A percentile compares a stretch with the other conserved stretches of the same genome.
Evolutionary conservation across 2,329 filamentous ascomycete species (phyloP).

Genomic region (Phoma herbarum): DNA sequence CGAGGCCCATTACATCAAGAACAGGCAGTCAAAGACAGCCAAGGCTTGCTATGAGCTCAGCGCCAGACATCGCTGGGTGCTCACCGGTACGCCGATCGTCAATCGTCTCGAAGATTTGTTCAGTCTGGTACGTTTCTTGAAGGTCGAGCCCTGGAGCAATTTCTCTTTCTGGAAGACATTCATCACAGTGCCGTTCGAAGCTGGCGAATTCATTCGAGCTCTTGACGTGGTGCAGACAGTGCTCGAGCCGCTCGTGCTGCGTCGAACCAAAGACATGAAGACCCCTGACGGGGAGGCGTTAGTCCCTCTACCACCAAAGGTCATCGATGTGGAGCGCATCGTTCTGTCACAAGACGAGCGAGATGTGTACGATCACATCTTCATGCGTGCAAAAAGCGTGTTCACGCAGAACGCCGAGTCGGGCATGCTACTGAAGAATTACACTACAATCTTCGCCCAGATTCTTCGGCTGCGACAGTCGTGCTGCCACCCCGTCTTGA

Average conservation of each 20-base stretch:
- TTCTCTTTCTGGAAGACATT: slow-evolving; percentile 99
- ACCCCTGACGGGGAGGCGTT: slow-evolving; percentile 84
- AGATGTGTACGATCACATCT: slow-evolving; percentile 93
- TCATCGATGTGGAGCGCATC: slow-evolving; percentile 85
- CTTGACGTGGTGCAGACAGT: slow-evolving; percentile 98
- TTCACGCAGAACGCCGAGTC: slow-evolving; percentile 89
- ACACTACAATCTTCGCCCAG: slow-evolving; percentile 96
- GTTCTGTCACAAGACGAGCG: slow-evolving; percentile 85
- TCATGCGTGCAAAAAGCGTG: slow-evolving; percentile 79
- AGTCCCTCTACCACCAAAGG: slow-evolving; percentile 82
- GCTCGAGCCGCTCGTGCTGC: slow-evolving; percentile 91
- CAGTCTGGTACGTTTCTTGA: slow-evolving; percentile 88
- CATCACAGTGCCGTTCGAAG: slow-evolving; percentile 96
- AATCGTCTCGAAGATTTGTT: slow-evolving; percentile 96
- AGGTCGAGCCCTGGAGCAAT: slow-evolving; percentile 97
- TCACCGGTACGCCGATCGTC: slow-evolving; percentile 96
- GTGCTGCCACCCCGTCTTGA: slow-evolving; percentile 91
- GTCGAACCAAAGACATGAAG: slow-evolving; percentile 97
- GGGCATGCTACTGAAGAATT: slow-evolving; percentile 92
- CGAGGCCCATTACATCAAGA: slow-evolving; percentile 94
- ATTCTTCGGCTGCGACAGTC: slow-evolving; percentile 91
- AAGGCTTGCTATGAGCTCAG: slow-evolving; percentile 92
- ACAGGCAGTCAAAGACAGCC: slow-evolving; percentile 85
- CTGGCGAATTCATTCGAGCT: slow-evolving; percentile 90
- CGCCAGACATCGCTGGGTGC: slow-evolving; percentile 86